Evolutionary conservation across 495 filamentous ascomycete genomes (phyloP), one percentile per base, ranked within the genome.

Genomic region (Talaromyces adpressus): DNA sequence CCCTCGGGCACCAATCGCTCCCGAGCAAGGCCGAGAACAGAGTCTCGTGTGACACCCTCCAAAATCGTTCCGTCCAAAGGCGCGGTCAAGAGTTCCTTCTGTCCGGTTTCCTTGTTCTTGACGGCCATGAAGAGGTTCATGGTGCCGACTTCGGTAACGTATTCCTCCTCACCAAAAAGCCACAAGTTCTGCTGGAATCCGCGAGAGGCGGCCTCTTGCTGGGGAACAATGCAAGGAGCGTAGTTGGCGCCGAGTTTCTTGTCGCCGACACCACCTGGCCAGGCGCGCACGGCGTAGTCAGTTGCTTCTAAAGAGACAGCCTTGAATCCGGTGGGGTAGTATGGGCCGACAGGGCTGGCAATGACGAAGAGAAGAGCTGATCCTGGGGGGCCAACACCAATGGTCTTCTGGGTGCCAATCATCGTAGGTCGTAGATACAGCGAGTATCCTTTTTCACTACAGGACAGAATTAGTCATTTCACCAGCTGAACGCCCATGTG

Each of bases 201-300:
- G 18, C 91, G 83, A 64, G 83, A 86, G 29, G 93, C 92, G 18
- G 94, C 94, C 73, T 97, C 82, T 62, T 92, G 82, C 77, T 98
- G 95, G 11, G 95, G 94, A 25, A 96, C 77, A 65, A 98, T 92
- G 75, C 93, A 97, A 2, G 95, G 93, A 16, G 94, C 94, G 72
- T 98, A 98, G 82, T 98, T 98, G 64, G 92, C 93, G 64, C 94
- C 94, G 20, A 98, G 85, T 81, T 98, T 98, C 85, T 92, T 94
- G 79, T 96, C 90, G 68, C 94, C 94, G 8, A 96, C 92, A 69
- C 94, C 94, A 61, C 93, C 93, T 34, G 94, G 94, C 94, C 94
- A 98, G 59, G 94, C 94, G 61, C 94, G 93, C 61, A 98, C 91
- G 60, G 92, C 92, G 76, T 95, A 93, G 75, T 92, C 86, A 18